Evolutionary conservation across 257 asterid genomes (phyloP).

Genomic region (Haberlea rhodopensis): DNA sequence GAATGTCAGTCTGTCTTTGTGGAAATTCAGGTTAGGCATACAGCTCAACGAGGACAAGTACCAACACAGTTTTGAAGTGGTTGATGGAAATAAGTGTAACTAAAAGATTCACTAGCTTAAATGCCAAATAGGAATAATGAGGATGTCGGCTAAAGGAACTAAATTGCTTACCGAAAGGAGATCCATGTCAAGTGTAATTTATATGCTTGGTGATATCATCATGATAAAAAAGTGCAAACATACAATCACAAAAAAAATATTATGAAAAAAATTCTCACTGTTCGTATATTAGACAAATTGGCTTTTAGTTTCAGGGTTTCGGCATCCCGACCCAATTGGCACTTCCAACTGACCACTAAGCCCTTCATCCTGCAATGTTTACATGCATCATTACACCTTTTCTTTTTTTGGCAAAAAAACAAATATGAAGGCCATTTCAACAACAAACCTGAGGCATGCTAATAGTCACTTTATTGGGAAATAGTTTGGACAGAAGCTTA

Average conservation of each 20-base stretch:
- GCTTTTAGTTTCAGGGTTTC: slow-evolving; percentile 71
- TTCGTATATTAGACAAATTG: slow-evolving; percentile 64
- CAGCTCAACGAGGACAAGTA: slow-evolving; percentile 19
- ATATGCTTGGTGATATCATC: slow-evolving; percentile 5
- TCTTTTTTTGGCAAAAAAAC: slow-evolving; percentile 19
- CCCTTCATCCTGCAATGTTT: slow-evolving; percentile 65
- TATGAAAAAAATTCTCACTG: slow-evolving; percentile 48
- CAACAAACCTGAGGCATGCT: slow-evolving; percentile 73
- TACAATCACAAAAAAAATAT: slow-evolving; percentile 8
- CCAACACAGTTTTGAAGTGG: background rate
- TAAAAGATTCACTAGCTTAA: slow-evolving; percentile 10
- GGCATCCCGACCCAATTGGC: slow-evolving; percentile 75
- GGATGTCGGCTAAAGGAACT: slow-evolving; percentile 7
- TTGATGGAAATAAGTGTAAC: background rate
- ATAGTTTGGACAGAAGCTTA: slow-evolving; percentile 71
- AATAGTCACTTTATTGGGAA: slow-evolving; percentile 82
- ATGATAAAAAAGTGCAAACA: slow-evolving; percentile 14
- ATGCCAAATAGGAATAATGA: background rate
- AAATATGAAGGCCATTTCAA: slow-evolving; percentile 7
- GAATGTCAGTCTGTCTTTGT: slow-evolving; percentile 6
- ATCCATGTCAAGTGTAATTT: slow-evolving; percentile 12
- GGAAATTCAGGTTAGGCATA: slow-evolving; percentile 10
- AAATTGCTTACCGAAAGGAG: slow-evolving; percentile 2
- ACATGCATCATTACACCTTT: slow-evolving; percentile 29
- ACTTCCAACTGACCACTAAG: slow-evolving; percentile 79